Evolutionary conservation across 768 basidiomycete species (phyloP).

Genomic region (Rhodotorula babjevae): DNA sequence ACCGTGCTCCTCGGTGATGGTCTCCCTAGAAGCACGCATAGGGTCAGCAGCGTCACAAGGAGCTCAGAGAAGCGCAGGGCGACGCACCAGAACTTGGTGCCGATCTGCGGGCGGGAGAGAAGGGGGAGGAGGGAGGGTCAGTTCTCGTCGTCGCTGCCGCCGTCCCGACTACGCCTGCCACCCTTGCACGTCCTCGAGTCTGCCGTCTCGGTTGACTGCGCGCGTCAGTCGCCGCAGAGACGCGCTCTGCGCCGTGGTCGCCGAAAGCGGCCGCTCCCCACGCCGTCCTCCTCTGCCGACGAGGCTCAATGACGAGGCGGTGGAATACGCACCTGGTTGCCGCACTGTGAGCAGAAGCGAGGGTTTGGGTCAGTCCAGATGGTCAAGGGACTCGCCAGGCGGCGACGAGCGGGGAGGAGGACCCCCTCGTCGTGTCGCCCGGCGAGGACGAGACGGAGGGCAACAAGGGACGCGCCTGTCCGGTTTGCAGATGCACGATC

Average conservation of each 20-base stretch:
- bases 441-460: neutral
- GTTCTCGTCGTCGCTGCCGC: too few species aligned
- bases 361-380: neutral
- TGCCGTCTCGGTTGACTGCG: too few species aligned
- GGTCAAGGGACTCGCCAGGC: neutral
- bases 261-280: too few species aligned
- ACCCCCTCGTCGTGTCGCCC: neutral
- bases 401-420: neutral
- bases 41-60: conserved; percentile 8
- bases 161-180: too few species aligned
- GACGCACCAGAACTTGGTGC: conserved; percentile 51
- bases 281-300: too few species aligned
- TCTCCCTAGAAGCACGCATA: conserved; percentile 60
- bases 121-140: neutral
- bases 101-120: conserved; percentile 26
- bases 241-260: too few species aligned
- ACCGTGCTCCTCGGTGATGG: conserved; percentile 96
- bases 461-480: conserved; percentile 63
- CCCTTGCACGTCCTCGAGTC: too few species aligned
- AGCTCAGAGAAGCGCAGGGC: neutral
- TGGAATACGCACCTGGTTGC: conserved; percentile 80
- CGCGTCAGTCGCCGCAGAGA: neutral
- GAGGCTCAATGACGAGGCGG: conserved; percentile 3
- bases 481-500: conserved; percentile 99
- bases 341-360: conserved; percentile 59